Evolutionary conservation across 768 basidiomycete genomes (phyloP).

Genomic region (Trametes meyenii): DNA sequence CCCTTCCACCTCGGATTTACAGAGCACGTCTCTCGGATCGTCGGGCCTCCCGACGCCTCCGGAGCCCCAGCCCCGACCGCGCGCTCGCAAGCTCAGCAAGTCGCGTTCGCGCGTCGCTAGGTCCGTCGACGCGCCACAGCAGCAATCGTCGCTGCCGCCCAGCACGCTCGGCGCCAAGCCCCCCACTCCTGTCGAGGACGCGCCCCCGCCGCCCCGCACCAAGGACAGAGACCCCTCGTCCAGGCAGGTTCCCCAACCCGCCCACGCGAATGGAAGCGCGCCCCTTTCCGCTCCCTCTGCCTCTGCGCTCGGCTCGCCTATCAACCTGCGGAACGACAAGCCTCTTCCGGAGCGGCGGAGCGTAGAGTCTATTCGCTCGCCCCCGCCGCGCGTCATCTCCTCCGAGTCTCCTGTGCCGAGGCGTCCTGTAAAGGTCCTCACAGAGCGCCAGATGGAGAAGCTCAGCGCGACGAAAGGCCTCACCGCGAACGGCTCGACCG

Average conservation of each 20-base stretch:
- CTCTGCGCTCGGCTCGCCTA: conserved; percentile 16
- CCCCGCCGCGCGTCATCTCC: conserved; percentile 15
- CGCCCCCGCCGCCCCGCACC: conserved; percentile 10
- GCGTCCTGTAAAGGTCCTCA: conserved; percentile 29
- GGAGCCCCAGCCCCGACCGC: conserved; percentile 12
- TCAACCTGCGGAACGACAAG: conserved; percentile 20
- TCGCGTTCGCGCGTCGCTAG: conserved; percentile 19
- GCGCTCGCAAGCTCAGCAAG: conserved; percentile 27
- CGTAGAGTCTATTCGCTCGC: conserved; percentile 3
- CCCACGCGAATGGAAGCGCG: not conserved
- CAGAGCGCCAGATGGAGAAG: conserved; percentile 33
- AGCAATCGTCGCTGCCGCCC: not conserved
- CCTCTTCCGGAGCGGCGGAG: conserved; percentile 3
- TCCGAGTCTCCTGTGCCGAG: conserved; percentile 17
- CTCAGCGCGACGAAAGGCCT: conserved; percentile 23
- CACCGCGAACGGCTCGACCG: not conserved
- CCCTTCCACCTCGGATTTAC: conserved; percentile 4
- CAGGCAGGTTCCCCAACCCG: conserved; percentile 1
- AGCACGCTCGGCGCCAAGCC: conserved; percentile 20
- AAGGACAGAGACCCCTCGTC: not conserved
- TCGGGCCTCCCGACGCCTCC: conserved; percentile 20
- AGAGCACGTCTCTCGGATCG: conserved; percentile 1
- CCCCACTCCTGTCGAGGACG: conserved; percentile 22
- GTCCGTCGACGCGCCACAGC: conserved; percentile 1
- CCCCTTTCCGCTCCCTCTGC: not conserved